These are phyloP conservation scores for Ettlia oleoabundans DNA, from an alignment of 139 green algal genomes.

Conservation along the genomic window DNA sequence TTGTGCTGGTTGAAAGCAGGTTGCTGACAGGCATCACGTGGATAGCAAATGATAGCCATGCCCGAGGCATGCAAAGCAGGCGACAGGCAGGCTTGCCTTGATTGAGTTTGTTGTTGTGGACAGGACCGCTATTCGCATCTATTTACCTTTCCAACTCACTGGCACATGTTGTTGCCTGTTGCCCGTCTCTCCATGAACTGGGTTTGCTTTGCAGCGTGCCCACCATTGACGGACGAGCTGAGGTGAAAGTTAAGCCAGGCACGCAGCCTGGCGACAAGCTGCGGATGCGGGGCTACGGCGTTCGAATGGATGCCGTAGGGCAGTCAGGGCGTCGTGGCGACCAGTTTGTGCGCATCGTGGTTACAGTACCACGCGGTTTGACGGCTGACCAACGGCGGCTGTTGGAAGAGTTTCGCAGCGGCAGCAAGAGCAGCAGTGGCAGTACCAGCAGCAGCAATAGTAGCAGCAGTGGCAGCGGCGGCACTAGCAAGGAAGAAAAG, in stretches of 20 bases:
- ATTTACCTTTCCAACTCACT: not conserved
- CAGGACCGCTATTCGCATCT: not conserved
- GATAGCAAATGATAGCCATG: not conserved
- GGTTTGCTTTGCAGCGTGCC: slow-evolving; percentile 52
- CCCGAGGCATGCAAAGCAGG: not conserved
- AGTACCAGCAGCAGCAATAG: no score
- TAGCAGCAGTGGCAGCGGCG: no score
- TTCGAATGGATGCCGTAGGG: slow-evolving; percentile 49
- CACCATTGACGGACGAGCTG: slow-evolving; percentile 62
- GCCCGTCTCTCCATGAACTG: no score
- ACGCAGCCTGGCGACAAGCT: slow-evolving; percentile 74
- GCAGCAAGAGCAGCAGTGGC: not conserved
- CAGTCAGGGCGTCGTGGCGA: slow-evolving; percentile 54
- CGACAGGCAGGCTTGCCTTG: not conserved
- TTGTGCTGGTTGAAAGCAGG: not conserved
- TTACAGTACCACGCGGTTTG: slow-evolving; percentile 28
- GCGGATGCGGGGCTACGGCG: slow-evolving; percentile 70
- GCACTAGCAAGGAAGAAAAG: no score
- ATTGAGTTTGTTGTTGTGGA: not conserved
- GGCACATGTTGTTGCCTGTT: not conserved
- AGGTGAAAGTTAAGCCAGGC: slow-evolving; percentile 57
- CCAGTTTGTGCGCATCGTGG: slow-evolving; percentile 66
- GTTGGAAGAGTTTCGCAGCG: slow-evolving; percentile 18
- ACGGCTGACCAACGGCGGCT: slow-evolving; percentile 8
- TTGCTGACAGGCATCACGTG: not conserved